Evolutionary conservation across 75 land plant species (phyloP).

Genomic region (Larix kaempferi): DNA sequence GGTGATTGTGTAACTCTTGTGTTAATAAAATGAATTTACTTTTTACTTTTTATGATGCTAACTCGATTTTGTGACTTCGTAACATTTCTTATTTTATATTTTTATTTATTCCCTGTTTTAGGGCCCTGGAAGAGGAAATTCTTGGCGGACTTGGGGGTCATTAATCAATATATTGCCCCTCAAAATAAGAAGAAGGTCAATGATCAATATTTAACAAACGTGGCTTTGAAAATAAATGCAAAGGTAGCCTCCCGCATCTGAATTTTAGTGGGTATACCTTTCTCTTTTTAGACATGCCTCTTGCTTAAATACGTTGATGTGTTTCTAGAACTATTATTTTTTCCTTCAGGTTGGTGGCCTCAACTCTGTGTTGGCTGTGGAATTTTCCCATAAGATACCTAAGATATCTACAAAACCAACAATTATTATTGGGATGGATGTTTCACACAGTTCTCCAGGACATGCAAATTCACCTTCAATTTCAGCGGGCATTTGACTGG

Average conservation of each 20-base stretch:
- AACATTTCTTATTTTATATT: too few species aligned
- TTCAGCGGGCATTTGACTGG: constrained; percentile 37
- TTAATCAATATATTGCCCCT: constrained; percentile 84
- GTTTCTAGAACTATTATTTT: not conserved
- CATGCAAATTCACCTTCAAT: constrained; percentile 83
- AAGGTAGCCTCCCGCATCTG: constrained; percentile 40
- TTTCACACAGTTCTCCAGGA: constrained; percentile 92
- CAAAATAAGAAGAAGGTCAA: constrained; percentile 32
- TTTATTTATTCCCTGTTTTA: constrained; percentile 5
- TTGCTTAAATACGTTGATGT: not conserved
- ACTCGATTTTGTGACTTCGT: not conserved
- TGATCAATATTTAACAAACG: constrained; percentile 82
- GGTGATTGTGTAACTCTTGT: not conserved
- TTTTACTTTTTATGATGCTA: not conserved
- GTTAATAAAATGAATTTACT: not conserved
- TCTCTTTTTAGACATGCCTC: too few species aligned
- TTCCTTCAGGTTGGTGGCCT: constrained; percentile 77
- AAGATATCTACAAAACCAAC: constrained; percentile 62
- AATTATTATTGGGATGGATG: constrained; percentile 96
- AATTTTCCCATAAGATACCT: constrained; percentile 36
- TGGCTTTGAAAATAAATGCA: constrained; percentile 84
- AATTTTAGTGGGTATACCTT: too few species aligned
- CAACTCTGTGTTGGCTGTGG: constrained; percentile 57
- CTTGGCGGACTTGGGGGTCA: constrained; percentile 58
- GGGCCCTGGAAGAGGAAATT: constrained; percentile 84